Evolutionary conservation across 208 protist genomes (phyloP), one percentile per base, ranked within the genome.

Genomic region (Ichthyophonus hoferi): DNA sequence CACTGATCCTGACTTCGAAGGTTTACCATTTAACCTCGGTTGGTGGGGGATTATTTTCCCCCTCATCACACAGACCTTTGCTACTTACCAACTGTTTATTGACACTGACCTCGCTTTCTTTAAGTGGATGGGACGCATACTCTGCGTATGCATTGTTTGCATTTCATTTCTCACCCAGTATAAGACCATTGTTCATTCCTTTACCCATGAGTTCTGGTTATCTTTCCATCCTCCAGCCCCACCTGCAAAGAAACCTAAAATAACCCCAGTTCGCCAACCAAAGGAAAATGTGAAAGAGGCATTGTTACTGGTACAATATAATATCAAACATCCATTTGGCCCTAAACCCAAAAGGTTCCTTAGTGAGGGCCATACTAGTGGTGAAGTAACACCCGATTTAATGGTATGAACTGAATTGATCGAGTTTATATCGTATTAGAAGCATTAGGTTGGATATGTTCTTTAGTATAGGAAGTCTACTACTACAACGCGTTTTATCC

Each of bases 11-110:
- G 78, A 82, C 78, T 82, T 39, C 78, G 7, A 24, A n/a, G 31
- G 33, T 0, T 37, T 82, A 12, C 78, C 78, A 7, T 82, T 82
- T n/a, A 82, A n/a, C 35, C 78, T 82, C 17, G 78, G 78, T 12
- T 82, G 78, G 78, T 82, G 78, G 78, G 78, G 78, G 14, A 40
- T 38, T n/a, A 38, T 82, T 40, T 82, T 82, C 78, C 78, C 78
- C n/a, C 35, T 82, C 78, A 58, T 58, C 40, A 86, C 35, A 37
- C 40, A 39, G 83, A 77, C 67, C 17, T 37, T 86, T 17, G 33
- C 24, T 37, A 86, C 83, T 12, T 86, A 86, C 67, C 83, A 86
- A 40, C 17, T 86, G 1, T n/a, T 67, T 0, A 86, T 78, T 24
- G 40, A 67, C 41, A 76, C 83, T 78, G 2, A 77, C 12, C 67